Percentiles rank a stretch among this genome's conserved stretches.
These are phyloP conservation scores for Periconia sp. DNA, from an alignment of 2,329 filamentous ascomycete species.

Conservation along the genomic window DNA sequence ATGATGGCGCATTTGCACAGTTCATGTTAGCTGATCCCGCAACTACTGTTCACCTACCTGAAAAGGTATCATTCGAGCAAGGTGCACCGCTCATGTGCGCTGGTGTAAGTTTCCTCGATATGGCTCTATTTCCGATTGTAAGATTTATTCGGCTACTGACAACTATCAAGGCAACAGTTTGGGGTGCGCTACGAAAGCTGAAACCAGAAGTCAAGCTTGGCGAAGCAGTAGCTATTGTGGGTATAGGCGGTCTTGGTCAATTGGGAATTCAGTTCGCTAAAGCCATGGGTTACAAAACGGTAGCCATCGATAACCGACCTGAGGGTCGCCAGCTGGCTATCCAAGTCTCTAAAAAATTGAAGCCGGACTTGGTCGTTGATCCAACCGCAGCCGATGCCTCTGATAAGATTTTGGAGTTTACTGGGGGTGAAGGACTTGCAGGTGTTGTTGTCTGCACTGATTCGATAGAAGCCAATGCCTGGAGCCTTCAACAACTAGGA, in stretches of 20 bases:
- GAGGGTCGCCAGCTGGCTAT: constrained; percentile 27
- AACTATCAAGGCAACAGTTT: constrained; percentile 28
- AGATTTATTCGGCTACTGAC: constrained; percentile 3
- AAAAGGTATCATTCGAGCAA: constrained; percentile 28
- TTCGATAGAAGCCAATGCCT: constrained; percentile 26
- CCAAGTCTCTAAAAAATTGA: constrained; percentile 20
- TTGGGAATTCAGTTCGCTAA: constrained; percentile 75
- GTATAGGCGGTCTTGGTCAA: constrained; percentile 80
- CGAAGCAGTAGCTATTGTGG: constrained; percentile 79
- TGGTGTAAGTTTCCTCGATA: constrained; percentile 26
- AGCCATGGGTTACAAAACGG: constrained; percentile 27
- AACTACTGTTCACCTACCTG: constrained; percentile 31
- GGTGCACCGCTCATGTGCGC: constrained; percentile 45
- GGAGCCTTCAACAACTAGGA: constrained; percentile 30
- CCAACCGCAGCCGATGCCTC: constrained; percentile 18
- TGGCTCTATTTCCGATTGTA: too few species aligned
- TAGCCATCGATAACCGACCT: constrained; percentile 33
- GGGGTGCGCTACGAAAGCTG: constrained; percentile 29
- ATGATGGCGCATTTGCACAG: constrained; percentile 40
- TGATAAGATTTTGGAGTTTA: constrained; percentile 21
- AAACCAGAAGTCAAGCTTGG: constrained; percentile 59
- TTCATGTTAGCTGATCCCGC: constrained; percentile 41
- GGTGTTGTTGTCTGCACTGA: constrained; percentile 35
- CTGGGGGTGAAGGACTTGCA: constrained; percentile 27
- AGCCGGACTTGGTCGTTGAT: constrained; percentile 27